Evolutionary conservation across 768 basidiomycete species (phyloP).

Genomic region (Hemileccinum rubropunctum): DNA sequence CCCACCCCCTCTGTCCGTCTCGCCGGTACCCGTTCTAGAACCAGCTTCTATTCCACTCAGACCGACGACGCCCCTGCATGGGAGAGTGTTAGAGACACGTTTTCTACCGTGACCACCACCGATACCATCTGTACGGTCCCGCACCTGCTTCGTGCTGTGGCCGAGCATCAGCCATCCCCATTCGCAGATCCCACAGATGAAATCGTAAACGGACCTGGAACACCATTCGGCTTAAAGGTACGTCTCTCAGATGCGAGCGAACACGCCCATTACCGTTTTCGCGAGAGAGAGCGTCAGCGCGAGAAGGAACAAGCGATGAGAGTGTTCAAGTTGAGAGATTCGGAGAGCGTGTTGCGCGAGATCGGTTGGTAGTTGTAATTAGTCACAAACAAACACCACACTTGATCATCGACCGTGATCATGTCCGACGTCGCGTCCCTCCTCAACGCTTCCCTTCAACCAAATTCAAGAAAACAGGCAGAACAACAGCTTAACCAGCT

Average conservation of each 20-base stretch:
- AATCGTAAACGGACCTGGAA: no score
- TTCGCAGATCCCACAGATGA: background rate
- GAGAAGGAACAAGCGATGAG: slow-evolving; percentile 3
- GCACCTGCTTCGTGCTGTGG: slow-evolving; percentile 2
- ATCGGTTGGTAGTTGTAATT: slow-evolving; percentile 17
- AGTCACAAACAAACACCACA: slow-evolving; percentile 12
- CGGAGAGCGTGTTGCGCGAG: slow-evolving; percentile 19
- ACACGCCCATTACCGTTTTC: slow-evolving; percentile 17
- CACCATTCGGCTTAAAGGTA: slow-evolving; percentile 13
- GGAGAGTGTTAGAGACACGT: slow-evolving; percentile 12
- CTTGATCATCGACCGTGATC: background rate
- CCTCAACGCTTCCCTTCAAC: slow-evolving; percentile 69
- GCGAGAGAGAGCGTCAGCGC: slow-evolving; percentile 21
- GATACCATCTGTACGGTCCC: slow-evolving; percentile 3
- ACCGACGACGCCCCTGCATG: no score
- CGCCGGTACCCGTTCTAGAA: slow-evolving; percentile 15
- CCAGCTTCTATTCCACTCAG: slow-evolving; percentile 6
- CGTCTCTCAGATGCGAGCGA: slow-evolving; percentile 27
- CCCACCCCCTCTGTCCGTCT: slow-evolving; percentile 4
- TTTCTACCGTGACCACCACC: slow-evolving; percentile 22
- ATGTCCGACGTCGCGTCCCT: slow-evolving; percentile 72
- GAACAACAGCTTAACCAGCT: slow-evolving; percentile 71
- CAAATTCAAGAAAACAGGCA: slow-evolving; percentile 71
- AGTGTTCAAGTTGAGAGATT: slow-evolving; percentile 18
- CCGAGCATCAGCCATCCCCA: slow-evolving; percentile 1